A percentile compares a stretch with the other conserved stretches of the same genome.
phyloP scores from a whole-genome alignment of 805 yeast genomes.

The Tanozyma kutaoensis region DNA sequence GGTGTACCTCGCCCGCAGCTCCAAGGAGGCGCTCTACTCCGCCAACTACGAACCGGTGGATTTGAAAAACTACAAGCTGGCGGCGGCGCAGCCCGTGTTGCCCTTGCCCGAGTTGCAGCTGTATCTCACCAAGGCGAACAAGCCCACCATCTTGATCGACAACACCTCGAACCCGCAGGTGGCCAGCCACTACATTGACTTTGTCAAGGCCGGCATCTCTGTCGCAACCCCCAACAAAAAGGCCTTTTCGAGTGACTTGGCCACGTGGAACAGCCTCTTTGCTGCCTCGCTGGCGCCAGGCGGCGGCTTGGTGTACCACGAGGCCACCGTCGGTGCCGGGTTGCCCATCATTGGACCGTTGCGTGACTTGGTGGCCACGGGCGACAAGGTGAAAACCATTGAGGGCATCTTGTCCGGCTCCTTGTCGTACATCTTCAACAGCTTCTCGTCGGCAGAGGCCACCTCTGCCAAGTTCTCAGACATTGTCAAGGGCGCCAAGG shows the following conservation, averaged over 20 bases:
- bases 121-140: constrained; percentile 51
- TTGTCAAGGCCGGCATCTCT: constrained; percentile 69
- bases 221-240: constrained; percentile 98
- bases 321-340: constrained; percentile 98
- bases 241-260: constrained; percentile 75
- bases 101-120: constrained; percentile 44
- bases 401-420: constrained; percentile 98
- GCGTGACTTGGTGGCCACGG: constrained; percentile 81
- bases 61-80: constrained; percentile 41
- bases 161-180: constrained; percentile 79
- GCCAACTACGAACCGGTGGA: constrained; percentile 62
- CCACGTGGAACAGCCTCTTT: constrained; percentile 69
- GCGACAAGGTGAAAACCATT: constrained; percentile 81
- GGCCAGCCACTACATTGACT: constrained; percentile 65
- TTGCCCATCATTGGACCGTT: constrained; percentile 85
- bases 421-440: constrained; percentile 87
- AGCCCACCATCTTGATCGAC: constrained; percentile 79
- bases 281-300: constrained; percentile 34
- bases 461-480: constrained; percentile 67
- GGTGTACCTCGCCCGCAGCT: constrained; percentile 61
- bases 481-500: constrained; percentile 77
- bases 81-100: constrained; percentile 32
- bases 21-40: constrained; percentile 56
- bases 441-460: constrained; percentile 61
- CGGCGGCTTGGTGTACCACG: constrained; percentile 82